These are phyloP conservation scores for Microdochium nivale DNA, from an alignment of 2,329 filamentous ascomycete genomes.

Conservation along the genomic window DNA sequence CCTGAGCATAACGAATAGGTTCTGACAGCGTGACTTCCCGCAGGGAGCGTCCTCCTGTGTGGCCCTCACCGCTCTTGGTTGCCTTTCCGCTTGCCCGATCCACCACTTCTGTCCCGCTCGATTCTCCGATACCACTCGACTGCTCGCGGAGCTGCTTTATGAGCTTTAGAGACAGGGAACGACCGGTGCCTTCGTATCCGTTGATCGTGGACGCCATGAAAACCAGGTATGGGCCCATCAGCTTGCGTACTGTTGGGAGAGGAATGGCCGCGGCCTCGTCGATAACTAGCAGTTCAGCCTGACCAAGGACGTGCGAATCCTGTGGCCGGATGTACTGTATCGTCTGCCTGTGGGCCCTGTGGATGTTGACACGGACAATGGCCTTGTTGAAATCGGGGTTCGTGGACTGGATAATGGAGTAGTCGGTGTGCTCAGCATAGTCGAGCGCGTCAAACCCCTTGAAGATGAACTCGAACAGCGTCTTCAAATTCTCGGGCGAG, in stretches of 20 bases:
- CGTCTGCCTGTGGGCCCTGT: slow-evolving; percentile 89
- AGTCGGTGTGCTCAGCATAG: slow-evolving; percentile 92
- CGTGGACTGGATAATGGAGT: slow-evolving; percentile 95
- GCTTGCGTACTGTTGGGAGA: slow-evolving; percentile 79
- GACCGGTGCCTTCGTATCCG: slow-evolving; percentile 93
- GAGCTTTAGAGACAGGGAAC: slow-evolving; percentile 89
- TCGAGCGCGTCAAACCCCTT: slow-evolving; percentile 93
- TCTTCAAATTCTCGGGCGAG: slow-evolving; percentile 97
- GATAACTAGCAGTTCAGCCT: slow-evolving; percentile 91
- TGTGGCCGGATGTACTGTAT: slow-evolving; percentile 98
- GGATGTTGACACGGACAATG: slow-evolving; percentile 92
- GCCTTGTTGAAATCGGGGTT: slow-evolving; percentile 99
- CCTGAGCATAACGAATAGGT: slow-evolving; percentile 88
- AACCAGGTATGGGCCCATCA: slow-evolving; percentile 93
- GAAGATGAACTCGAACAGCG: slow-evolving; percentile 95
- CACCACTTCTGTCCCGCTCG: slow-evolving; percentile 52
- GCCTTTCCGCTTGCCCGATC: slow-evolving; percentile 73
- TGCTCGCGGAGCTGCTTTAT: slow-evolving; percentile 96
- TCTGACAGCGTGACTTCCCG: slow-evolving; percentile 89
- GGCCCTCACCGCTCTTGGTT: slow-evolving; percentile 52
- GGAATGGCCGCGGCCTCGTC: slow-evolving; percentile 97
- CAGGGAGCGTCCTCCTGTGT: slow-evolving; percentile 64
- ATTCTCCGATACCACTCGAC: slow-evolving; percentile 56
- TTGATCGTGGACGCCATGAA: slow-evolving; percentile 99
- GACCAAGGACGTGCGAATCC: slow-evolving; percentile 88